Percentiles rank a stretch among this genome's conserved stretches.
Conservation (phyloP, 2,329 filamentous ascomycete genomes). For the Trichophyton schoenleinii region DNA sequence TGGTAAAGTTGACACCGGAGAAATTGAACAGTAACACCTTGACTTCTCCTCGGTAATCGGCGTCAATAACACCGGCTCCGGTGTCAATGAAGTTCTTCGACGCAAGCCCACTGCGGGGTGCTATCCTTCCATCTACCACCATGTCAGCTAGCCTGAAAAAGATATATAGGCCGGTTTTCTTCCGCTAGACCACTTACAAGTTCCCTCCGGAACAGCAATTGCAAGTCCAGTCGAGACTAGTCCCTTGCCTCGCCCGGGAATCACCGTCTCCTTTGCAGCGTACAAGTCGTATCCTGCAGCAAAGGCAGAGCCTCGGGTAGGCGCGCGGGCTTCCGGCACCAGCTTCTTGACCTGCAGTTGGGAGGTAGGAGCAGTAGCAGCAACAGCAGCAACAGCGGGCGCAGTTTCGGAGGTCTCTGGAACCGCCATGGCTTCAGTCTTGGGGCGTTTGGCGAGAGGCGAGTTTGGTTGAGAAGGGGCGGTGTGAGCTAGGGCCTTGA, state of each 20-base stretch:
- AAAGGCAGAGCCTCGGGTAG: conserved; percentile 77
- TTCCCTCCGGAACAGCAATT: conserved; percentile 80
- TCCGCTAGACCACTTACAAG: conserved; percentile 49
- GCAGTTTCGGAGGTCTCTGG: conserved; percentile 14
- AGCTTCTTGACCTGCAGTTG: conserved; percentile 80
- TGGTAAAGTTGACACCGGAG: conserved; percentile 61
- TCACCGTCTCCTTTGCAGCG: conserved; percentile 55
- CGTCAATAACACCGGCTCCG: conserved; percentile 92
- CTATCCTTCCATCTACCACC: conserved; percentile 65
- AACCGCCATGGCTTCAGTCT: conserved; percentile 28
- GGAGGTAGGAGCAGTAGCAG: conserved; percentile 33
- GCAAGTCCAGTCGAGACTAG: conserved; percentile 83
- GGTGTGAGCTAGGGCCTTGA: conserved; percentile 25
- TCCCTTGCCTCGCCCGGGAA: conserved; percentile 72
- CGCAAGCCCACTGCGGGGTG: conserved; percentile 81
- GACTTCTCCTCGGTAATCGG: conserved; percentile 87
- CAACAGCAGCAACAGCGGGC: background rate
- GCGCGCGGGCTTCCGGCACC: conserved; percentile 61
- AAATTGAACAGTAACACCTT: conserved; percentile 95
- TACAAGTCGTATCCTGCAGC: conserved; percentile 94
- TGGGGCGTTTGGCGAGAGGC: conserved; percentile 68
- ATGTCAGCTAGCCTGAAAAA: conserved; percentile 3
- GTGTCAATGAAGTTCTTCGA: conserved; percentile 93
- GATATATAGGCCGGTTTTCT: conserved; percentile 2
- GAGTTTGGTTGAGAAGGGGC: conserved; percentile 54